These are phyloP conservation scores for Eremothecium gossypii DNA, from an alignment of 1,139 yeast genomes.

Conservation along the genomic window DNA sequence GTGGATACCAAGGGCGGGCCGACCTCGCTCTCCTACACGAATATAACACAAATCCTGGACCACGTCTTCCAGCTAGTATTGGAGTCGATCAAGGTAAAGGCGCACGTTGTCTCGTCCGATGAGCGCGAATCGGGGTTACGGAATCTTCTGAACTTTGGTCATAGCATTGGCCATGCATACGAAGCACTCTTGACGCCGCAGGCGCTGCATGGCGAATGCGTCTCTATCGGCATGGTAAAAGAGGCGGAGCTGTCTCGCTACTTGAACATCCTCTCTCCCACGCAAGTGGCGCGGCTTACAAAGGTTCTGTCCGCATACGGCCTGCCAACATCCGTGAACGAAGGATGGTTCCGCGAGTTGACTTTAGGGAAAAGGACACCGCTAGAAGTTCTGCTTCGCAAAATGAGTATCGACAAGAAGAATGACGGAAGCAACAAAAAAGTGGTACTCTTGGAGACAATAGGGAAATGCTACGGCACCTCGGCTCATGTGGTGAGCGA, in stretches of 20 bases:
- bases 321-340: conserved; percentile 72
- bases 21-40: conserved; percentile 35
- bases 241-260: conserved; percentile 94
- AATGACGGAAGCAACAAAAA: conserved; percentile 88
- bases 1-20: conserved; percentile 31
- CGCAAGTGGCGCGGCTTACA: conserved; percentile 83
- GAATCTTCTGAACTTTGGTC: conserved; percentile 90
- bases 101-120: conserved; percentile 86
- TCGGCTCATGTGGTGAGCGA: conserved; percentile 81
- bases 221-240: conserved; percentile 83
- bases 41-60: conserved; percentile 57
- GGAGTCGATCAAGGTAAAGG: conserved; percentile 85
- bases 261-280: conserved; percentile 80
- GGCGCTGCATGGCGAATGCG: conserved; percentile 97
- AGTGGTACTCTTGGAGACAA: conserved; percentile 71
- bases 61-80: conserved; percentile 71
- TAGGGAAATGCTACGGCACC: conserved; percentile 83
- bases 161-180: conserved; percentile 95
- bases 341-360: conserved; percentile 60
- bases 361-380: conserved; percentile 63
- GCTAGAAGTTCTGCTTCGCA: conserved; percentile 58
- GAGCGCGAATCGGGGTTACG: conserved; percentile 94
- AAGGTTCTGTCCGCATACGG: conserved; percentile 81
- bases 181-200: conserved; percentile 95
- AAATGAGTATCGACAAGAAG: conserved; percentile 94